Evolutionary conservation across 2,329 filamentous ascomycete species (phyloP).

Genomic region (Cladorrhinum sp.): DNA sequence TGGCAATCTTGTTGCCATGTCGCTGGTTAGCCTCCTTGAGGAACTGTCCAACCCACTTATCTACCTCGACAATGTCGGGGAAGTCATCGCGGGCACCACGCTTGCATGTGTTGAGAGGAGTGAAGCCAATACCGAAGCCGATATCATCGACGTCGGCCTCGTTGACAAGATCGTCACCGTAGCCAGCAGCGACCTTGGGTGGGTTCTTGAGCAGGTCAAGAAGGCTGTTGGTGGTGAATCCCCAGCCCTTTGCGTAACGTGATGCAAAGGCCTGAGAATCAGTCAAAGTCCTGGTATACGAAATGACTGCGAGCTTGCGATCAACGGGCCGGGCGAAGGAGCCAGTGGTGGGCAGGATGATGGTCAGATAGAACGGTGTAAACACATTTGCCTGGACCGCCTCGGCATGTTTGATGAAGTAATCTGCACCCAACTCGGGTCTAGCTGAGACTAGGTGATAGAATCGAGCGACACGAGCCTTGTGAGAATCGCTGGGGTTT

Average conservation of each 20-base stretch:
- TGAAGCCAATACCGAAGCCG: constrained; percentile 92
- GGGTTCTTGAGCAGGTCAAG: constrained; percentile 88
- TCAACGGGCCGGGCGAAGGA: constrained; percentile 85
- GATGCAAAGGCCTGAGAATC: constrained; percentile 81
- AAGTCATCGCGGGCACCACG: constrained; percentile 73
- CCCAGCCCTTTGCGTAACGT: constrained; percentile 86
- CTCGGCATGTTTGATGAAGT: constrained; percentile 83
- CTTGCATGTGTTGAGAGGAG: constrained; percentile 86
- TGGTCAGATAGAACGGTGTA: constrained; percentile 76
- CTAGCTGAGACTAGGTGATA: constrained; percentile 86
- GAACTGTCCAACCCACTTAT: constrained; percentile 80
- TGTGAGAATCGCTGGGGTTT: constrained; percentile 70
- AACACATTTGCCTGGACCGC: constrained; percentile 77
- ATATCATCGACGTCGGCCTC: constrained; percentile 95
- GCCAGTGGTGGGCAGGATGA: constrained; percentile 86
- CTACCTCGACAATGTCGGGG: constrained; percentile 75
- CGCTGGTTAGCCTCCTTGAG: constrained; percentile 74
- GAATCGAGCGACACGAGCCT: constrained; percentile 85
- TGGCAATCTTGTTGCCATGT: constrained; percentile 66
- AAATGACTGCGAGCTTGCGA: constrained; percentile 89
- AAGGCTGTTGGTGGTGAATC: constrained; percentile 82
- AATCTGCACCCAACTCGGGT: constrained; percentile 78
- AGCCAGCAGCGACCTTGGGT: constrained; percentile 61
- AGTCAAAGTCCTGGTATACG: constrained; percentile 86
- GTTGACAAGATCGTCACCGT: constrained; percentile 71